Percentiles rank a stretch among this genome's conserved stretches.
Conservation (phyloP, 768 basidiomycete species). For the Inosperma sp. region DNA sequence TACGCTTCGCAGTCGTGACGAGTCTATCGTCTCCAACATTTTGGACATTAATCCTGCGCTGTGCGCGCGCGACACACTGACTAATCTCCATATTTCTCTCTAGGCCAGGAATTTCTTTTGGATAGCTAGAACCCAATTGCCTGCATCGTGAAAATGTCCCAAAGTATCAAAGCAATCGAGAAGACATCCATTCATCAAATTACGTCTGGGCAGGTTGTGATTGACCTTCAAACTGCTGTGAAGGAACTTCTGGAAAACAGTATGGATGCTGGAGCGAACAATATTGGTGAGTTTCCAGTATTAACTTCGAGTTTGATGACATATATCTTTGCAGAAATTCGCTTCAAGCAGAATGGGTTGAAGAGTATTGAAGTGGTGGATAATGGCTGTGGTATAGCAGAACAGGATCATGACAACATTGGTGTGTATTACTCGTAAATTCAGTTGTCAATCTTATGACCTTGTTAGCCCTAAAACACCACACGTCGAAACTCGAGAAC, state of each 20-base stretch:
- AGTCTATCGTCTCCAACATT: too few relatives aligned
- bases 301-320: not conserved
- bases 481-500: constrained; percentile 85
- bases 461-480: constrained; percentile 73
- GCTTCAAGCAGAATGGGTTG: constrained; percentile 84
- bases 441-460: not conserved
- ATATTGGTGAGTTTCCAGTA: constrained; percentile 56
- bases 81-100: not conserved
- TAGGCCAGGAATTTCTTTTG: not conserved
- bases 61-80: too few relatives aligned
- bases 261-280: constrained; percentile 86
- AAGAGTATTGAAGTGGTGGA: constrained; percentile 84
- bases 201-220: constrained; percentile 91
- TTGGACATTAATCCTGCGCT: too few relatives aligned
- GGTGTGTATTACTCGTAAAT: constrained; percentile 44
- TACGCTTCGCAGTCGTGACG: too few relatives aligned
- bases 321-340: constrained; percentile 56
- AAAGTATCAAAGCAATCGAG: constrained; percentile 61
- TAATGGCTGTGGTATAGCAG: constrained; percentile 83
- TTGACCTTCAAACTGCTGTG: constrained; percentile 88
- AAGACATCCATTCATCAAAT: constrained; percentile 76
- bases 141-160: not conserved
- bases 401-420: constrained; percentile 70
- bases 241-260: constrained; percentile 98
- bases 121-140: not conserved